phyloP scores from a whole-genome alignment of 2,329 filamentous ascomycete species.

The Colletotrichum chlorophyti region DNA sequence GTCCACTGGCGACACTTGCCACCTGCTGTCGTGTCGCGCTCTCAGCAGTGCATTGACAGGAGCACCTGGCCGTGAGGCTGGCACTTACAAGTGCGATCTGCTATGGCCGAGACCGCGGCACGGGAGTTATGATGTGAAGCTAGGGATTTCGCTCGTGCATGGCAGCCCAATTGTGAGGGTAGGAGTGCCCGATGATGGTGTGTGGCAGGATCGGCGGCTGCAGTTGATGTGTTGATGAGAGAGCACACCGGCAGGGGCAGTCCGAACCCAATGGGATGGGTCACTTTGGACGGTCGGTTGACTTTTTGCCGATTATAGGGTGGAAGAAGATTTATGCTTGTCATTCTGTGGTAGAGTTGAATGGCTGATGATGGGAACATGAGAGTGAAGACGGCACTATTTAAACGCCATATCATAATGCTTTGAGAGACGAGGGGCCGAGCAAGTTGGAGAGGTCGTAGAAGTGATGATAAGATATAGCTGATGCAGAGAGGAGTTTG shows the following conservation, averaged over 20 bases:
- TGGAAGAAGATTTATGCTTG: not conserved
- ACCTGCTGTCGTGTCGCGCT: constrained; percentile 22
- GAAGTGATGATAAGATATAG: no score
- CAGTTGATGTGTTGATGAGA: constrained; percentile 16
- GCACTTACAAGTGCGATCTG: constrained; percentile 3
- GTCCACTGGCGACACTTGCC: constrained; percentile 14
- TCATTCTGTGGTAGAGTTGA: not conserved
- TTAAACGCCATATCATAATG: no score
- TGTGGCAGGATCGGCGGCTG: constrained; percentile 27
- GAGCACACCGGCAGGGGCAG: constrained; percentile 12
- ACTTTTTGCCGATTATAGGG: not conserved
- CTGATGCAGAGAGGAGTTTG: not conserved
- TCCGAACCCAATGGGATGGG: constrained; percentile 12
- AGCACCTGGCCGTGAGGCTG: not conserved
- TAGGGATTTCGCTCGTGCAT: constrained; percentile 19
- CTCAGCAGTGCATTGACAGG: constrained; percentile 4
- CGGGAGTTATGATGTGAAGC: not conserved
- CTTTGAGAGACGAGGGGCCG: no score
- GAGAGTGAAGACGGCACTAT: not conserved
- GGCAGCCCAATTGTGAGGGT: constrained; percentile 17
- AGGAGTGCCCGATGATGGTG: constrained; percentile 17
- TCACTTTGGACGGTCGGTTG: constrained; percentile 5
- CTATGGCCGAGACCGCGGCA: constrained; percentile 9
- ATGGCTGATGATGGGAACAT: not conserved
- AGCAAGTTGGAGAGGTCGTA: not conserved